These are phyloP conservation scores for Lolium multiflorum DNA, from an alignment of 176 grass and related monocot species.

Conservation along the genomic window DNA sequence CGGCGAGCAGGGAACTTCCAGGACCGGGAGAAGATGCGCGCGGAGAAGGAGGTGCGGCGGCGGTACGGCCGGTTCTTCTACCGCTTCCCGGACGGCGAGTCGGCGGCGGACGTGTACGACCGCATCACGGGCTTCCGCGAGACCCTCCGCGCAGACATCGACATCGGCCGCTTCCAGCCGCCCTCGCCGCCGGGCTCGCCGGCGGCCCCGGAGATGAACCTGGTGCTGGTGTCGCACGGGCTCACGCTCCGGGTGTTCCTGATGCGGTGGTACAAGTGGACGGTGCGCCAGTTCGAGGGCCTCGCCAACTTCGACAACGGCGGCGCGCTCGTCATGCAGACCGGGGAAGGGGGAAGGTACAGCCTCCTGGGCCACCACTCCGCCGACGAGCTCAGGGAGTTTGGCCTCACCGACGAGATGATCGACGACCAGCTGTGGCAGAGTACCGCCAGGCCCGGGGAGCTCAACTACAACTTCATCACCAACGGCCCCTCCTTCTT, in stretches of 20 bases:
- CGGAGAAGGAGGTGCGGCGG: slow-evolving; percentile 22
- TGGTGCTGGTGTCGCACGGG: slow-evolving; percentile 25
- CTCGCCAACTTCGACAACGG: slow-evolving; percentile 21
- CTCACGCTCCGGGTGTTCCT: slow-evolving; percentile 25
- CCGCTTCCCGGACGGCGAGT: slow-evolving; percentile 29
- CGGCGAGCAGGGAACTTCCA: slow-evolving; percentile 18
- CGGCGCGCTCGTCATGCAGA: slow-evolving; percentile 29
- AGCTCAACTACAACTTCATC: slow-evolving; percentile 32
- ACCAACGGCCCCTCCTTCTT: slow-evolving; percentile 23
- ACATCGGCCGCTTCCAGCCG: slow-evolving; percentile 28
- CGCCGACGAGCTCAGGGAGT: slow-evolving; percentile 23
- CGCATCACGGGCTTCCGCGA: slow-evolving; percentile 12
- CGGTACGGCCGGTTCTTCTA: slow-evolving; percentile 17
- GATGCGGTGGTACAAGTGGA: slow-evolving; percentile 34
- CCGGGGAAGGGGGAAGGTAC: slow-evolving; percentile 14
- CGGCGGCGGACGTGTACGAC: slow-evolving; percentile 33
- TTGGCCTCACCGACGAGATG: slow-evolving; percentile 29
- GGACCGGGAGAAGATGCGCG: slow-evolving; percentile 34
- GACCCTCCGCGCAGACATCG: slow-evolving; percentile 5
- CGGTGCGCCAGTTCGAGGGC: slow-evolving; percentile 16
- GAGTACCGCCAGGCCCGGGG: not conserved
- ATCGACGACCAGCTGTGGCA: slow-evolving; percentile 29
- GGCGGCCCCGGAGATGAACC: not conserved
- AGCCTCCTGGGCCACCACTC: slow-evolving; percentile 19
- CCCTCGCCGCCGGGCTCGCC: not conserved